A percentile compares a stretch with the other conserved stretches of the same genome.
phyloP scores from a whole-genome alignment of 768 basidiomycete genomes.

The Amanita pseudoporphyria region DNA sequence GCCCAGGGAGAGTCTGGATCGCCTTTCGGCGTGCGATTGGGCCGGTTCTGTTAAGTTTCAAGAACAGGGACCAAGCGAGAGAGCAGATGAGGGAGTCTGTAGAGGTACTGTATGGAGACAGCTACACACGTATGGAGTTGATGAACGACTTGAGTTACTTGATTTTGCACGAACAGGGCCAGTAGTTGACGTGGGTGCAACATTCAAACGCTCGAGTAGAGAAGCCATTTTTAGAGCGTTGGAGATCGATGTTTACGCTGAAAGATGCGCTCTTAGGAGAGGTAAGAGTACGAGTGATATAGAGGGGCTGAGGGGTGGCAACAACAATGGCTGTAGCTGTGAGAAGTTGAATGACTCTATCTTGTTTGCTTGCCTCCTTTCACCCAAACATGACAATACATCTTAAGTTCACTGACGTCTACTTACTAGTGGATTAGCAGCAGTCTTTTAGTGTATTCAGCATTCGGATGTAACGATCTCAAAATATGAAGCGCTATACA shows the following conservation, averaged over 20 bases:
- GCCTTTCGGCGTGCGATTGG: slow-evolving; percentile 50
- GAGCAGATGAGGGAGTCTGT: slow-evolving; percentile 10
- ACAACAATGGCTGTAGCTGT: not conserved
- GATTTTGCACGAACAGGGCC: slow-evolving; percentile 41
- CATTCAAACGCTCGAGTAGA: slow-evolving; percentile 50
- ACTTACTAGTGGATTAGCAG: too few relatives aligned
- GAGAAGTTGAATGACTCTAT: not conserved
- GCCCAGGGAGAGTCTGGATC: slow-evolving; percentile 60
- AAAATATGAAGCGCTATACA: too few relatives aligned
- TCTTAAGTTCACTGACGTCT: too few relatives aligned
- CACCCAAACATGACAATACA: slow-evolving; percentile 7
- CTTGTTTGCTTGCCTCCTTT: not conserved
- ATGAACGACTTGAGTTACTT: slow-evolving; percentile 23
- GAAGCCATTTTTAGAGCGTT: slow-evolving; percentile 24
- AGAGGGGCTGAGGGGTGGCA: not conserved
- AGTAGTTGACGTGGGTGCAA: slow-evolving; percentile 24
- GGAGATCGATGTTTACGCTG: not conserved
- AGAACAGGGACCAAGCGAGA: slow-evolving; percentile 13
- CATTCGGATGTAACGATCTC: too few relatives aligned
- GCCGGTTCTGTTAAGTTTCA: slow-evolving; percentile 30
- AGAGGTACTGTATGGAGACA: slow-evolving; percentile 12
- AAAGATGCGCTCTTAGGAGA: not conserved
- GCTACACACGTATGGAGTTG: slow-evolving; percentile 46
- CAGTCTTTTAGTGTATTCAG: too few relatives aligned
- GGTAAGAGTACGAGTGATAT: not conserved